phyloP scores from a whole-genome alignment of 2,329 filamentous ascomycete genomes.

The Penicillium crustosum region DNA sequence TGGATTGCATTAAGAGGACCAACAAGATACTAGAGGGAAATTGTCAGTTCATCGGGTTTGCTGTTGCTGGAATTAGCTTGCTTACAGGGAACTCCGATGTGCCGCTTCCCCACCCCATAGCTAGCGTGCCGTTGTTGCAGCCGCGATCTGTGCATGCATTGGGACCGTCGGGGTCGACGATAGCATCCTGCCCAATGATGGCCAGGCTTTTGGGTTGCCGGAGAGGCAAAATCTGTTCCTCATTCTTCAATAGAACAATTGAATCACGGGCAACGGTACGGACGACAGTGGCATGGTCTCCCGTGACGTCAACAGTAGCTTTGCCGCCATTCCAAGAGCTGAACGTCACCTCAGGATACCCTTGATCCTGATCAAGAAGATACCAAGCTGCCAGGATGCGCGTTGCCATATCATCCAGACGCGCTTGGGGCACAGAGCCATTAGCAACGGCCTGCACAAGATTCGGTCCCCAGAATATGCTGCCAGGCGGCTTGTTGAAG shows the following conservation, averaged over 20 bases:
- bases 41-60: neutral
- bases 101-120: constrained; percentile 74
- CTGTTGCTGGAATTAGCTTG: neutral
- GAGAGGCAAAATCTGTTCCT: constrained; percentile 44
- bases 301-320: constrained; percentile 40
- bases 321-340: constrained; percentile 45
- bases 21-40: constrained; percentile 39
- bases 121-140: constrained; percentile 66
- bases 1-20: constrained; percentile 46
- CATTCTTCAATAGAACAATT: constrained; percentile 52
- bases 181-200: constrained; percentile 53
- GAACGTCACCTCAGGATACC: constrained; percentile 47
- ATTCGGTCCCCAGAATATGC: constrained; percentile 29
- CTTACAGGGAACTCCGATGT: constrained; percentile 63
- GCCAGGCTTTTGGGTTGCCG: constrained; percentile 49
- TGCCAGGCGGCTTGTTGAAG: constrained; percentile 25
- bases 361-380: constrained; percentile 48
- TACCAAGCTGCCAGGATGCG: constrained; percentile 52
- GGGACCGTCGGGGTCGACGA: constrained; percentile 46
- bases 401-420: constrained; percentile 63
- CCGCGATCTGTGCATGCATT: constrained; percentile 61
- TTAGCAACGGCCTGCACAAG: constrained; percentile 60
- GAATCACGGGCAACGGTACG: constrained; percentile 47
- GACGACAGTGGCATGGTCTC: constrained; percentile 41
- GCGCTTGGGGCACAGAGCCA: constrained; percentile 56